Evolutionary conservation across 1,284 basidiomycete genomes (phyloP).

Genomic region (Butyriboletus appendiculatus): DNA sequence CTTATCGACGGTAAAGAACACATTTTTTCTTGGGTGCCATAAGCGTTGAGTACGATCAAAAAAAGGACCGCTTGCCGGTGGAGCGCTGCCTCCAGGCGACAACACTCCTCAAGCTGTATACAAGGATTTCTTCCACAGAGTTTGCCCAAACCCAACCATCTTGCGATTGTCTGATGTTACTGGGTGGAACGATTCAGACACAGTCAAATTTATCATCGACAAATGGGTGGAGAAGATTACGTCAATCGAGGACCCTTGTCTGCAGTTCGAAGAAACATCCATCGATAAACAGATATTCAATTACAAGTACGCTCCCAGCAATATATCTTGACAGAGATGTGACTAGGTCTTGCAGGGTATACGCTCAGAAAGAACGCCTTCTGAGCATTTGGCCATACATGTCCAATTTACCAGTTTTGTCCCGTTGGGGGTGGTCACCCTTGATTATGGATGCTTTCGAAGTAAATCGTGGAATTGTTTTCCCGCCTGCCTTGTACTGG

Average conservation of each 20-base stretch:
- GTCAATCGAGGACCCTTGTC: slow-evolving; percentile 35
- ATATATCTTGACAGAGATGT: not conserved
- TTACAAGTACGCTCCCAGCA: slow-evolving; percentile 22
- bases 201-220: slow-evolving; percentile 26
- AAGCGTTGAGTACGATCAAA: not conserved
- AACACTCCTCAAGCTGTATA: slow-evolving; percentile 36
- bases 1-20: slow-evolving; percentile 23
- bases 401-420: slow-evolving; percentile 38
- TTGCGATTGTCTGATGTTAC: slow-evolving; percentile 24
- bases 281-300: slow-evolving; percentile 33
- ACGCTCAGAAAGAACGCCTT: slow-evolving; percentile 30
- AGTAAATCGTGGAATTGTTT: slow-evolving; percentile 34
- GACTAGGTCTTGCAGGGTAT: slow-evolving; percentile 28
- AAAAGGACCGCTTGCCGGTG: slow-evolving; percentile 41
- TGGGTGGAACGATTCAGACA: slow-evolving; percentile 24
- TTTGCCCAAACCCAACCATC: slow-evolving; percentile 38
- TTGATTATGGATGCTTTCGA: slow-evolving; percentile 39
- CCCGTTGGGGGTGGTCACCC: slow-evolving; percentile 41
- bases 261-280: slow-evolving; percentile 33
- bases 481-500: slow-evolving; percentile 20
- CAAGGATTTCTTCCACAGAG: slow-evolving; percentile 36
- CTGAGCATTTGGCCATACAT: slow-evolving; percentile 40
- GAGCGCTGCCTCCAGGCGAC: slow-evolving; percentile 32
- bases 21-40: not conserved
- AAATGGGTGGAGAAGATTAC: slow-evolving; percentile 37